phyloP scores from a whole-genome alignment of 2,329 filamentous ascomycete genomes.

The Drechslerella dactyloides region DNA sequence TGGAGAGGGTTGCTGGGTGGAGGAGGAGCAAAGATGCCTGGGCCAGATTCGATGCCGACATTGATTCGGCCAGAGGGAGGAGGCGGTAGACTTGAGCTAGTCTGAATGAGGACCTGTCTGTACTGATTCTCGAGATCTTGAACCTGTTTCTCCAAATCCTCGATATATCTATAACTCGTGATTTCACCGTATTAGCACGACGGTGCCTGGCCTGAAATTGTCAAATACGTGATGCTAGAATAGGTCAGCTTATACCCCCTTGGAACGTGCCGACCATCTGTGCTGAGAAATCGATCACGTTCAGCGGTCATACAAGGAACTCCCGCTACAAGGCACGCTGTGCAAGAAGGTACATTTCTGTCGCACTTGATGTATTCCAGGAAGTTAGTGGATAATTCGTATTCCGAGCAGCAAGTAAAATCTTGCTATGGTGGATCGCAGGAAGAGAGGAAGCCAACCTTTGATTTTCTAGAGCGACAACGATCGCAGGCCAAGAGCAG shows the following conservation, averaged over 20 bases:
- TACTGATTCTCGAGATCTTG: conserved; percentile 27
- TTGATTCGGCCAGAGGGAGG: conserved; percentile 8
- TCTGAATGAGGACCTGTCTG: conserved; percentile 20
- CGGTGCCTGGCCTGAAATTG: background rate
- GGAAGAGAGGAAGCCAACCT: conserved; percentile 2
- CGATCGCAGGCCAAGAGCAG: conserved; percentile 46
- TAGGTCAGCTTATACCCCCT: conserved; percentile 18
- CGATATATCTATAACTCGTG: conserved; percentile 24
- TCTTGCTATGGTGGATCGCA: too few relatives aligned
- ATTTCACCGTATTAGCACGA: conserved; percentile 3
- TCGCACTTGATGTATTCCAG: conserved; percentile 27
- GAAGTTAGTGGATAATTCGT: background rate
- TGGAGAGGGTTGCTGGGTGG: background rate
- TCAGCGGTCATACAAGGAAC: conserved; percentile 47
- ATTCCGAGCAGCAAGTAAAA: too few relatives aligned
- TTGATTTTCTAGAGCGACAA: conserved; percentile 44
- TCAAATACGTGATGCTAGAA: background rate
- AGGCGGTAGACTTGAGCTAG: conserved; percentile 6
- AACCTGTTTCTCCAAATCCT: conserved; percentile 25
- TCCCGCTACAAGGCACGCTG: conserved; percentile 32
- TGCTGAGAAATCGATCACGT: conserved; percentile 30
- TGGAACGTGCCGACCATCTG: conserved; percentile 28
- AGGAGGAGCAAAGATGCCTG: conserved; percentile 7
- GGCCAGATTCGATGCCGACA: conserved; percentile 33
- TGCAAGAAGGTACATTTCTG: conserved; percentile 43